Evolutionary conservation across 2,329 filamentous ascomycete species (phyloP), one percentile per base, ranked within the genome.

Genomic region (Sporothrix brasiliensis): DNA sequence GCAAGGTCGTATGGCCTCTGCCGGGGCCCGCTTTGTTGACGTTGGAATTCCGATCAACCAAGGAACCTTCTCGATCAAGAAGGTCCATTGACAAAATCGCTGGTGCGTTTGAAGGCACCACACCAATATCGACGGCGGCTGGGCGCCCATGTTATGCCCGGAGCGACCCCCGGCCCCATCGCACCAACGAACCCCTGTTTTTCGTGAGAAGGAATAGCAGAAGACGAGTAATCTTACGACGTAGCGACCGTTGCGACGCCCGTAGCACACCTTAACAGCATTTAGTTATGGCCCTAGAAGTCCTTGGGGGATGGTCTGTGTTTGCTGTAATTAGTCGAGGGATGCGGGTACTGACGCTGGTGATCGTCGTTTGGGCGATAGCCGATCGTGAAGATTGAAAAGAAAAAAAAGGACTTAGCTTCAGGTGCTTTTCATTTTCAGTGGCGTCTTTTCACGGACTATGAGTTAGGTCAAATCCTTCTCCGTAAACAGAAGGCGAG

Each of bases 61-160:
- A 14, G n/a, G 52, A 47, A 68, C 66, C 66, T 68, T 56, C 66
- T 68, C 50, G n/a, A 68, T 68, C 66, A 24, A 68, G 66, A 68
- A 68, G 66, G 66, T 68, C 63, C 49, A 19, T 67, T 30, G 44
- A 27, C n/a, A 30, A 16, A 13, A 30, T 5, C 11, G 7, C 52
- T 2, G 27, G 52, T 34, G 34, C 24, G 24, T 44, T 16, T 16
- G 34, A 34, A 9, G 34, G 34, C 34, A 34, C 34, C 34, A 9
- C 56, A 44, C 56, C 56, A 61, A 61, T 44, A 3, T n/a, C 34
- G n/a, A 54, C n/a, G 56, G 34, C 19, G 49, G 34, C 34, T 34
- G 34, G 34, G 34, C 34, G 7, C 34, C 49, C 49, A 50, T 21
- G 19, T 16, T 6, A 6, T 19, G 49, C 49, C 47, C 16, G 10